Evolutionary conservation across 108 stramenopile genomes (phyloP).

Genomic region (Cyclotella distinguenda): DNA sequence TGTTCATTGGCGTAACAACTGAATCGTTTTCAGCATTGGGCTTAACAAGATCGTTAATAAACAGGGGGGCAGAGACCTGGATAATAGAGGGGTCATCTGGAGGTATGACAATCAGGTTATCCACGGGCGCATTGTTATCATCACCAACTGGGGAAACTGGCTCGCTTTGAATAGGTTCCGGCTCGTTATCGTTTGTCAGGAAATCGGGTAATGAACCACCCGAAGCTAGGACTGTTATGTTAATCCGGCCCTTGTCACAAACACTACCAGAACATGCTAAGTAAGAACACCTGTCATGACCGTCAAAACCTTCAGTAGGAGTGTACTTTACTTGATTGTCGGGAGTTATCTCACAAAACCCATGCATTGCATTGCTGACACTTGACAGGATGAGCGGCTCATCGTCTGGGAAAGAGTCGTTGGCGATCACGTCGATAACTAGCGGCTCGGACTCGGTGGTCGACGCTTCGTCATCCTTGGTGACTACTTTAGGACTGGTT

Average conservation of each 20-base stretch:
- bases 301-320: conserved; percentile 3
- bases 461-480: conserved; percentile 23
- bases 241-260: conserved; percentile 18
- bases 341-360: conserved; percentile 22
- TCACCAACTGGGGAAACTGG: neutral
- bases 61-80: neutral
- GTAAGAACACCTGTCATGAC: conserved; percentile 25
- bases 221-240: conserved; percentile 8
- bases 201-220: neutral
- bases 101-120: neutral
- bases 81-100: neutral
- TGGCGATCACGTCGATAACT: conserved; percentile 16
- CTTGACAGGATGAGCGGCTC: conserved; percentile 10
- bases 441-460: conserved; percentile 1
- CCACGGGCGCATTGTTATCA: neutral
- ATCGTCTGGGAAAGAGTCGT: conserved; percentile 1
- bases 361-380: conserved; percentile 22
- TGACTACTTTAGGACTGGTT: conserved; percentile 9
- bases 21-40: conserved; percentile 35
- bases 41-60: neutral
- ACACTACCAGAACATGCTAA: conserved; percentile 15
- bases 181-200: neutral
- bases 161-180: neutral
- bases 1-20: conserved; percentile 14
- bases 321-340: conserved; percentile 35